Evolutionary conservation across 306 rosid species (phyloP).

Genomic region (Geum urbanum): DNA sequence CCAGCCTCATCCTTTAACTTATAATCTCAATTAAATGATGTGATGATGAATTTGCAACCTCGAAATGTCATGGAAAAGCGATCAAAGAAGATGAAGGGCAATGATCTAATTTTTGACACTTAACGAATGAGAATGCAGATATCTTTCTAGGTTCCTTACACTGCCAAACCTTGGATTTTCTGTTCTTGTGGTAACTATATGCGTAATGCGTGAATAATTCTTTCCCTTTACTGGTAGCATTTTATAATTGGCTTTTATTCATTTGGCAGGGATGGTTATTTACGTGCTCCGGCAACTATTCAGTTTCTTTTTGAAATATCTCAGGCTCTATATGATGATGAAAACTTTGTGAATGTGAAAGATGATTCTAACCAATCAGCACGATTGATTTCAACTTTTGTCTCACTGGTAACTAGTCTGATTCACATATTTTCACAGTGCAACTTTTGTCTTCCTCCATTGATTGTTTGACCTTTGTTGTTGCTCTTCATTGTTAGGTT

Average conservation of each 20-base stretch:
- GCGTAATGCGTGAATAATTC: constrained; percentile 4
- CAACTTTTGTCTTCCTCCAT: neutral
- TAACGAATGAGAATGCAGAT: neutral
- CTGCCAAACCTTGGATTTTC: neutral
- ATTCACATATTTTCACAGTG: neutral
- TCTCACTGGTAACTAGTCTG: constrained; percentile 54
- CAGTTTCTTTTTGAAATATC: constrained; percentile 80
- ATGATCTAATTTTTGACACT: neutral
- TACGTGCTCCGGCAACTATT: constrained; percentile 58
- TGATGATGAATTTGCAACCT: constrained; percentile 1
- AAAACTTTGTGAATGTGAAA: constrained; percentile 54
- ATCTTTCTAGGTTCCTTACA: neutral
- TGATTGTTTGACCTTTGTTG: constrained; percentile 24
- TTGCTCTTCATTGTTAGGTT: constrained; percentile 47
- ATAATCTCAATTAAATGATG: neutral
- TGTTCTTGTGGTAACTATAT: constrained; percentile 5
- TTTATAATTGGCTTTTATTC: constrained; percentile 27
- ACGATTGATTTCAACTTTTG: constrained; percentile 69
- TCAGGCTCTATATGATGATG: constrained; percentile 59
- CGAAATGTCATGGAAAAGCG: neutral
- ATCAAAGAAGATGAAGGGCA: neutral
- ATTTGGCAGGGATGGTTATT: constrained; percentile 52
- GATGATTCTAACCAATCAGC: constrained; percentile 70
- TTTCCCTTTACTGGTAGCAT: constrained; percentile 16
- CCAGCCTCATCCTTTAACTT: neutral